These are phyloP conservation scores for Ophiocordyceps camponoti-saundersi DNA, from an alignment of 2,329 filamentous ascomycete genomes.

Conservation along the genomic window DNA sequence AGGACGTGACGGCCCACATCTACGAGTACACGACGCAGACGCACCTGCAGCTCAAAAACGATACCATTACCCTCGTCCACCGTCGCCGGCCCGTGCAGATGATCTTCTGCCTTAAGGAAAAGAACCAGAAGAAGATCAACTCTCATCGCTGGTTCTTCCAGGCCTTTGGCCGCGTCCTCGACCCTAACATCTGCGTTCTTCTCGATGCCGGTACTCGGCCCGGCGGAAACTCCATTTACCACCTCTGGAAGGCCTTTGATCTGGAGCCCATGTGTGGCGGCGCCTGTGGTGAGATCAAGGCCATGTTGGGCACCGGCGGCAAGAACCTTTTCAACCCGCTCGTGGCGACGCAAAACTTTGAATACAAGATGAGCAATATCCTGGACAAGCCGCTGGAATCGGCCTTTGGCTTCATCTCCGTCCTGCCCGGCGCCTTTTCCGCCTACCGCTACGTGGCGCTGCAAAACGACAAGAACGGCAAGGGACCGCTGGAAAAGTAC, in stretches of 20 bases:
- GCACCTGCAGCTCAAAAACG: constrained; percentile 76
- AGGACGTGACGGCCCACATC: constrained; percentile 92
- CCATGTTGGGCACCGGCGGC: constrained; percentile 73
- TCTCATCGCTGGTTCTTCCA: constrained; percentile 99
- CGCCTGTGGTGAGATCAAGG: constrained; percentile 97
- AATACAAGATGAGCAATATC: constrained; percentile 99
- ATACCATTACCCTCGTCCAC: constrained; percentile 67
- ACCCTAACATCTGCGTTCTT: constrained; percentile 93
- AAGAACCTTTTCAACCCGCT: constrained; percentile 86
- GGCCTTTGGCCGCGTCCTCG: constrained; percentile 78
- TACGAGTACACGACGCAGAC: constrained; percentile 91
- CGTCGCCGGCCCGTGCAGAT: constrained; percentile 88
- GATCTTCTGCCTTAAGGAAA: constrained; percentile 96
- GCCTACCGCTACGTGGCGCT: constrained; percentile 49
- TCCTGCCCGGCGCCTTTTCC: constrained; percentile 94
- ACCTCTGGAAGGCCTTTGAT: constrained; percentile 97
- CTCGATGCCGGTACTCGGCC: constrained; percentile 93
- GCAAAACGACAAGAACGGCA: background rate
- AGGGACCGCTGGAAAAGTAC: too few relatives aligned
- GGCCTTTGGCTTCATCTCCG: constrained; percentile 93
- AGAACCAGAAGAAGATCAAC: constrained; percentile 99
- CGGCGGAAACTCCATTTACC: constrained; percentile 87
- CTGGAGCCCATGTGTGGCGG: constrained; percentile 94
- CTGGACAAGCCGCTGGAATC: constrained; percentile 95
- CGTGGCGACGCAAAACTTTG: constrained; percentile 93